phyloP scores from a whole-genome alignment of 2,329 filamentous ascomycete genomes.

The Botrytis cinerea region DNA sequence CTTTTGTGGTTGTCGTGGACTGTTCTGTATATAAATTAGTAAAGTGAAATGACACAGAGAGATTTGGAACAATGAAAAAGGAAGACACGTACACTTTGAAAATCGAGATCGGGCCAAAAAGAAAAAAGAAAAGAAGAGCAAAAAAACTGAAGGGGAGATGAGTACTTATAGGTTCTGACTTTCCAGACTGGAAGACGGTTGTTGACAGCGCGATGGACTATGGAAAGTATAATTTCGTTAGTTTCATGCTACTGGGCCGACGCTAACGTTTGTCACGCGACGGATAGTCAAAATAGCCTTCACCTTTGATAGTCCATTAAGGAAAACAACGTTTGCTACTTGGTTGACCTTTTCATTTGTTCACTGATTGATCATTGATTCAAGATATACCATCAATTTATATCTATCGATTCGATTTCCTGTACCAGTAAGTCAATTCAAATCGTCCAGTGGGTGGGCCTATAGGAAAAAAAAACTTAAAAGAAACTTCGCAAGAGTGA shows the following conservation, averaged over 20 bases:
- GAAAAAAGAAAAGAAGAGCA: not conserved
- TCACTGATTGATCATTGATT: not conserved
- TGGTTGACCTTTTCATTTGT: not conserved
- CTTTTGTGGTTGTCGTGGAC: not conserved
- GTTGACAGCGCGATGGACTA: not conserved
- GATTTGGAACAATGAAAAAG: not conserved
- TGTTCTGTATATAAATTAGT: not conserved
- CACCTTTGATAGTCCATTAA: not conserved
- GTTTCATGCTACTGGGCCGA: not conserved
- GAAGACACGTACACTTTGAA: not conserved
- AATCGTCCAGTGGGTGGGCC: fast-evolving
- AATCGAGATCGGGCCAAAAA: not conserved
- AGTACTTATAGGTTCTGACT: not conserved
- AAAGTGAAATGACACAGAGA: not conserved
- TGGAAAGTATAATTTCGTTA: not conserved
- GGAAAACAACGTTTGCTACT: not conserved
- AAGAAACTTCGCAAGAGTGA: no score
- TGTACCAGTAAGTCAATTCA: no score
- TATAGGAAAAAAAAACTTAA: no score
- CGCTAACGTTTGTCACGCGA: not conserved
- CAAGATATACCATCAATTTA: no score
- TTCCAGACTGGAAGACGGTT: not conserved
- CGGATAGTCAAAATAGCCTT: not conserved
- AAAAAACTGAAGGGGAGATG: not conserved
- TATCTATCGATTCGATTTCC: no score